Base-by-base conservation (phyloP, 495 filamentous ascomycete species). In the Xylaria intraflava region DNA sequence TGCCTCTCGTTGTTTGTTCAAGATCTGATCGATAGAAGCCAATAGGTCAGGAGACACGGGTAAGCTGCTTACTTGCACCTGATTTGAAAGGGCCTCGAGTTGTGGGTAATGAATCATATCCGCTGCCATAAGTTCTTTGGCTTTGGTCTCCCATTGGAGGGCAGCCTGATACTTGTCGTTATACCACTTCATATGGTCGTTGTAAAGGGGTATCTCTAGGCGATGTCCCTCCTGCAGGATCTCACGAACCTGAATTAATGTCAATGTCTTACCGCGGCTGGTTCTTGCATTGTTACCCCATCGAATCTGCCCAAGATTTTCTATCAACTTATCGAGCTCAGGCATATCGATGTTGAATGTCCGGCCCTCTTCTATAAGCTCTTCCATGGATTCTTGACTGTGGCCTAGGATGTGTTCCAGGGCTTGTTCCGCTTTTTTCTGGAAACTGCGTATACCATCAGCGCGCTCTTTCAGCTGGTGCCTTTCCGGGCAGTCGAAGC, bases 401-500 rank as follows among this genome's bases (percentile, higher is more conserved):
- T 71, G 70, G 42, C 74, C 73, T 46, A 81, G 76, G 57, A 80
- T 81, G 11, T 66, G 63, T 46, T 81, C 74, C 38, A 97, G 78
- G 45, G 84, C 84, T 55, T 66, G 68, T 54, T 81, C 79, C 52
- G 90, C 89, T 47, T 87, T 85, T 48, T 83, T 72, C 69, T 92
- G 90, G 73, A 94, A 99, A 57, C 83, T 82, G 58, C 83, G 80
- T 71, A 99, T 96, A 52, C 85, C 85, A 65, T 90, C 84, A 57
- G 85, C 87, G 36, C 92, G 88, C 68, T 97, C 91, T 63, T 85
- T 85, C 55, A 99, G 75, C 55, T 86, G 84, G 40, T 79, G 78
- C 67, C 96, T 96, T 74, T 99, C 92, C 44, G 88, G 85, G 73
- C 90, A 93, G 68, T 96, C 90, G 72, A 99, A 97, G 44, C 86